Conservation (phyloP, 805 yeast genomes). For the Ogataea kodamae region DNA sequence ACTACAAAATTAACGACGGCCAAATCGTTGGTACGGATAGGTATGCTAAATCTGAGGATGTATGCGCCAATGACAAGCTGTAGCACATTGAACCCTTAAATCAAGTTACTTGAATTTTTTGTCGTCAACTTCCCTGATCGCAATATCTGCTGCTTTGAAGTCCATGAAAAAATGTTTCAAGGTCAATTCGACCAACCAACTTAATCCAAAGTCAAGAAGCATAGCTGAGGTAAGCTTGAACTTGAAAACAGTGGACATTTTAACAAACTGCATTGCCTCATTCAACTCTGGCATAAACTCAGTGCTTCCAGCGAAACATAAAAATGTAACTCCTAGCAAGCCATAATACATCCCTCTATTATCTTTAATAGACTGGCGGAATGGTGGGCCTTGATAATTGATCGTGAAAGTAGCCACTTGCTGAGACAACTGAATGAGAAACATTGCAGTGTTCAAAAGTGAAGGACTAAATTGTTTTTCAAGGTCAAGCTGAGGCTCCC, state of each 20-base stretch:
- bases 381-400: constrained; percentile 95
- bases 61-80: too few species aligned
- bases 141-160: constrained; percentile 88
- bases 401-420: constrained; percentile 98
- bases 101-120: constrained; percentile 13
- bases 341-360: constrained; percentile 98
- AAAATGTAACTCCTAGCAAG: constrained; percentile 80
- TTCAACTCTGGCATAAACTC: constrained; percentile 94
- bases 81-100: too few species aligned
- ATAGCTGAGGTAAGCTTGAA: constrained; percentile 69
- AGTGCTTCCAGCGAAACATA: constrained; percentile 88
- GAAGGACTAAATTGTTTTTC: constrained; percentile 89
- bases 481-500: constrained; percentile 84
- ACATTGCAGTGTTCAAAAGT: constrained; percentile 91
- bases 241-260: constrained; percentile 75
- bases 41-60: too few species aligned
- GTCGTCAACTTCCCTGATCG: constrained; percentile 36
- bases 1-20: constrained; percentile 23
- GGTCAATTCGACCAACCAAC: constrained; percentile 75
- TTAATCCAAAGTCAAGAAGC: constrained; percentile 68
- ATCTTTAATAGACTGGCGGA: constrained; percentile 83
- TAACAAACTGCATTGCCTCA: constrained; percentile 87
- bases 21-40: constrained; percentile 19
- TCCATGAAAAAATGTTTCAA: constrained; percentile 87
- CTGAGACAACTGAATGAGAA: constrained; percentile 89